Percentiles rank a stretch among this genome's conserved stretches.
phyloP scores from a whole-genome alignment of 768 basidiomycete genomes.

The Steccherinum ochraceum region DNA sequence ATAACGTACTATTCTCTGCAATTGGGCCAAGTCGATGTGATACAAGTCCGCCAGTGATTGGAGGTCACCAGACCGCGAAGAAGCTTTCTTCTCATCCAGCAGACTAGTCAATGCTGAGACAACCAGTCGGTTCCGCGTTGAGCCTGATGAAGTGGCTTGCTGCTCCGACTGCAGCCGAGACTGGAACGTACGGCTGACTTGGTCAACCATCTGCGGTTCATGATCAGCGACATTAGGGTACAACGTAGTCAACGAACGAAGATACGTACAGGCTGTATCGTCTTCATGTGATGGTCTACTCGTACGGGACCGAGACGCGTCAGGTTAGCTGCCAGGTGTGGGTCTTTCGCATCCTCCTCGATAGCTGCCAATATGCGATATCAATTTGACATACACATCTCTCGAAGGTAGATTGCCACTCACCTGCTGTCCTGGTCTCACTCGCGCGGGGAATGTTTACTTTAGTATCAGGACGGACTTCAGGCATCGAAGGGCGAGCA shows the following conservation, averaged over 20 bases:
- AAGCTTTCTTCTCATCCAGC: slow-evolving; percentile 56
- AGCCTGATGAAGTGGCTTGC: slow-evolving; percentile 37
- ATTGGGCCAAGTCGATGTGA: slow-evolving; percentile 43
- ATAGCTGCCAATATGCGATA: slow-evolving; percentile 36
- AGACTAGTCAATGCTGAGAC: slow-evolving; percentile 48
- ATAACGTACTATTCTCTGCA: slow-evolving; percentile 47
- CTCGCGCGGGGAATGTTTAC: slow-evolving; percentile 31
- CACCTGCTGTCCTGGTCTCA: slow-evolving; percentile 48
- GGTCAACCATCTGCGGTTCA: slow-evolving; percentile 19
- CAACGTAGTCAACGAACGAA: not conserved
- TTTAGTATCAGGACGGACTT: not conserved
- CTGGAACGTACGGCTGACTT: slow-evolving; percentile 40
- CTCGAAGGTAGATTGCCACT: not conserved
- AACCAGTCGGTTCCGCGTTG: slow-evolving; percentile 47
- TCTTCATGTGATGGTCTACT: slow-evolving; percentile 59
- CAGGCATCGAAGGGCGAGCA: slow-evolving; percentile 27
- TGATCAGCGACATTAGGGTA: not conserved
- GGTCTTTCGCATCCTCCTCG: slow-evolving; percentile 60
- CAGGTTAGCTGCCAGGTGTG: slow-evolving; percentile 64
- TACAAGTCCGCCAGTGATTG: slow-evolving; percentile 47
- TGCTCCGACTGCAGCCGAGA: slow-evolving; percentile 50
- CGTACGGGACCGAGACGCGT: slow-evolving; percentile 58
- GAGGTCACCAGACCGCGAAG: slow-evolving; percentile 33
- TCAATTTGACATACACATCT: not conserved
- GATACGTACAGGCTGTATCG: slow-evolving; percentile 39